Evolutionary conservation across 768 basidiomycete genomes (phyloP).

Genomic region (Astraeus odoratus): DNA sequence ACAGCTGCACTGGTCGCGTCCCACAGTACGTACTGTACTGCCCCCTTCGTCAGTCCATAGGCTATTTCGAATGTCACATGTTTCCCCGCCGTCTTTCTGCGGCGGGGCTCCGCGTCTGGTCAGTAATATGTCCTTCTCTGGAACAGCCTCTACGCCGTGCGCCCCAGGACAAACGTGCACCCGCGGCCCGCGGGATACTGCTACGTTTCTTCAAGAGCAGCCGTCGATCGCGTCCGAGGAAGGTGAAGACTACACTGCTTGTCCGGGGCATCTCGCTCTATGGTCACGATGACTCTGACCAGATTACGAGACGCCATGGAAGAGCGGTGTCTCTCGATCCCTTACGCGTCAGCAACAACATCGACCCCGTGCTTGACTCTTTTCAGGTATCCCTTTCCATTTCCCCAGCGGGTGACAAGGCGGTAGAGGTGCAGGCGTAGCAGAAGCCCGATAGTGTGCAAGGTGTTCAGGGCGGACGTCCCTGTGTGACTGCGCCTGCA

Average conservation of each 20-base stretch:
- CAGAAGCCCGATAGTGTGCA: background rate
- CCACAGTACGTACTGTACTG: too few species aligned
- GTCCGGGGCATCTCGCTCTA: constrained; percentile 24
- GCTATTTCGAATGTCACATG: background rate
- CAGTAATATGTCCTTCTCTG: constrained; percentile 3
- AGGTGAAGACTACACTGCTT: constrained; percentile 24
- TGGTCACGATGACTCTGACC: constrained; percentile 7
- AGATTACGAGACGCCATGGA: constrained; percentile 16
- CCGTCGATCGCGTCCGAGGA: constrained; percentile 29
- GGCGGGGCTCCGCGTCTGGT: background rate
- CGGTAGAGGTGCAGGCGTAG: background rate
- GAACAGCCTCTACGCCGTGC: constrained; percentile 32
- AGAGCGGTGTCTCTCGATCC: background rate
- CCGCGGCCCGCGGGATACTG: background rate
- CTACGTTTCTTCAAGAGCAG: constrained; percentile 3
- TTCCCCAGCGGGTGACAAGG: too few species aligned
- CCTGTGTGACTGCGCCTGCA: constrained; percentile 53
- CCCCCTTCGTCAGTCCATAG: too few species aligned
- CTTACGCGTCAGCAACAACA: background rate
- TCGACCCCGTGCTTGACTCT: background rate
- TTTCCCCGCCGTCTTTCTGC: background rate
- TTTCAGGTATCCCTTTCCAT: background rate
- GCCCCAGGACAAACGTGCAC: constrained; percentile 21
- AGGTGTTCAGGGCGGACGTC: constrained; percentile 28
- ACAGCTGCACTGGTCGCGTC: too few species aligned